phyloP scores from a whole-genome alignment of 768 basidiomycete genomes.

The Russula emetica region DNA sequence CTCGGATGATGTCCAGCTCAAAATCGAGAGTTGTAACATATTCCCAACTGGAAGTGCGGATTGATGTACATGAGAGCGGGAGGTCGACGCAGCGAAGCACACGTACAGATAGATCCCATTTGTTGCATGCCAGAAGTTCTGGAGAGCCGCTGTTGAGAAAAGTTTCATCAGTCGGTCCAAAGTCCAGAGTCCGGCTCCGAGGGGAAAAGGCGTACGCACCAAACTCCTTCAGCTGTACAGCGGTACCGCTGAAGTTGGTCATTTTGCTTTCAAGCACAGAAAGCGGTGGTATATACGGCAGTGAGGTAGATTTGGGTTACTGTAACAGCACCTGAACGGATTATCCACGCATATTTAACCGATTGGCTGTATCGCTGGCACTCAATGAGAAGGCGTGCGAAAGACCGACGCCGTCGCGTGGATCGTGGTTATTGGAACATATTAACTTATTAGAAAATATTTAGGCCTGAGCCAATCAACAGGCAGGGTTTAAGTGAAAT shows the following conservation, averaged over 20 bases:
- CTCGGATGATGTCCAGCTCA: background rate
- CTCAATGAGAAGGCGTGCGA: background rate
- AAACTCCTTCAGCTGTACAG: background rate
- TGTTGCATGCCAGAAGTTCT: background rate
- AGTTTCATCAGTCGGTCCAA: background rate
- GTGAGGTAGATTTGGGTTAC: background rate
- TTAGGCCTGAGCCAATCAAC: too few species aligned
- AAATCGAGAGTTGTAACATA: background rate
- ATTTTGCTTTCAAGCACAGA: background rate
- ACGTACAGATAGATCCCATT: conserved; percentile 5
- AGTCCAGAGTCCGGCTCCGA: background rate
- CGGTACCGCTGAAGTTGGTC: background rate
- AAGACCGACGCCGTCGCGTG: background rate
- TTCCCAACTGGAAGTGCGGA: conserved; percentile 4
- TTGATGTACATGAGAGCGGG: background rate
- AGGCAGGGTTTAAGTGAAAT: too few species aligned
- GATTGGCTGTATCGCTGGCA: background rate
- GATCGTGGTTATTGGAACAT: too few species aligned
- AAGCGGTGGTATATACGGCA: background rate
- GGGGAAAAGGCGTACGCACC: background rate
- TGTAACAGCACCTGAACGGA: background rate
- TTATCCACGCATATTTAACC: background rate
- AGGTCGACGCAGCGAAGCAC: background rate
- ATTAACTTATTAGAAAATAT: too few species aligned
- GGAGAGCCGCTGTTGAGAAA: background rate